Evolutionary conservation across 2,329 filamentous ascomycete genomes (phyloP).

Genomic region (Monilinia fructicola): DNA sequence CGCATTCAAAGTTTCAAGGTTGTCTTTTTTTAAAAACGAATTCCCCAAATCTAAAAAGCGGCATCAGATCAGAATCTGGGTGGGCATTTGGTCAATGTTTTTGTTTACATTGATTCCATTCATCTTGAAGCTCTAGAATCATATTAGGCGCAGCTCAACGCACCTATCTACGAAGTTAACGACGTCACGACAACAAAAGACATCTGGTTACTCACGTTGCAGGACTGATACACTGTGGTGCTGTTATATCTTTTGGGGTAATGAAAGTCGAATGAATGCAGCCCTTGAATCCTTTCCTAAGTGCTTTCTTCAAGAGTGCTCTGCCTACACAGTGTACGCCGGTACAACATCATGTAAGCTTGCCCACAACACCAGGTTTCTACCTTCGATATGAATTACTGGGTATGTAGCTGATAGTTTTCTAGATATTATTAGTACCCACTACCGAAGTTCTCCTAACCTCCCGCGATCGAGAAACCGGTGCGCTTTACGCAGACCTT

Average conservation of each 20-base stretch:
- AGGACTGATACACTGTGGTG: slow-evolving; percentile 33
- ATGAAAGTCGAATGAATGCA: slow-evolving; percentile 71
- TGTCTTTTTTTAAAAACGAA: neutral
- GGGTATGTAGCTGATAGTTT: slow-evolving; percentile 26
- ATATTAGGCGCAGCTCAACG: slow-evolving; percentile 4
- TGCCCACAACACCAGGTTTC: neutral
- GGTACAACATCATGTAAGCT: slow-evolving; percentile 75
- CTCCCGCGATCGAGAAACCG: slow-evolving; percentile 83
- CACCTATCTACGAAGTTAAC: slow-evolving; percentile 8
- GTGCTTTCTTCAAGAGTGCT: slow-evolving; percentile 97
- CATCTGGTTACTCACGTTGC: slow-evolving; percentile 24
- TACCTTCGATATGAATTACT: slow-evolving; percentile 22
- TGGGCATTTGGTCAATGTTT: slow-evolving; percentile 10
- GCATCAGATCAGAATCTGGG: neutral
- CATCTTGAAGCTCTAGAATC: slow-evolving; percentile 11
- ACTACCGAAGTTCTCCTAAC: slow-evolving; percentile 89
- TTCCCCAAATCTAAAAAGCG: slow-evolving; percentile 1
- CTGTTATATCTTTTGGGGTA: slow-evolving; percentile 33
- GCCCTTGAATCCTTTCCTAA: slow-evolving; percentile 97
- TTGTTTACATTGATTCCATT: slow-evolving; percentile 2
- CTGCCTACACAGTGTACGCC: slow-evolving; percentile 89
- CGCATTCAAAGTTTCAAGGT: neutral
- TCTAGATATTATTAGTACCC: slow-evolving; percentile 81
- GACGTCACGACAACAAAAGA: slow-evolving; percentile 14
- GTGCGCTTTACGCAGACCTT: slow-evolving; percentile 73